These are phyloP conservation scores for Hypoxylon sp. DNA, from an alignment of 2,329 filamentous ascomycete genomes.

Conservation along the genomic window DNA sequence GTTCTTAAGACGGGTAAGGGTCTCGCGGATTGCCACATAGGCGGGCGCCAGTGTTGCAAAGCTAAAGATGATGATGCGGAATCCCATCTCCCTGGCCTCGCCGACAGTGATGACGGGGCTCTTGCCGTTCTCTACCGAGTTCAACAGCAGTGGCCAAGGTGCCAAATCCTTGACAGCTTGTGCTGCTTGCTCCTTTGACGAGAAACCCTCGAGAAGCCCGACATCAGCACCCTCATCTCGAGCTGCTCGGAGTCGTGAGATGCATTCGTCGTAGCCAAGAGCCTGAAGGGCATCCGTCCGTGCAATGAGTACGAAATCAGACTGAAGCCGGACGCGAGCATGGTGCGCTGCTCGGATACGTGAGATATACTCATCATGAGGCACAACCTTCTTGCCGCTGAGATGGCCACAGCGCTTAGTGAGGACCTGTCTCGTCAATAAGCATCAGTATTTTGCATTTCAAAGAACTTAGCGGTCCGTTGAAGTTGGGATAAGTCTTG, in stretches of 20 bases:
- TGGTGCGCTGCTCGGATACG: conserved; percentile 64
- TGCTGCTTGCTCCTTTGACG: conserved; percentile 58
- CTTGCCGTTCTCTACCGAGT: conserved; percentile 65
- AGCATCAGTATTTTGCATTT: conserved; percentile 10
- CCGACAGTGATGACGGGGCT: conserved; percentile 61
- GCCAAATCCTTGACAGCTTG: conserved; percentile 53
- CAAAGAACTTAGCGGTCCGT: too few relatives aligned
- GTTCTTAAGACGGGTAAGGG: conserved; percentile 49
- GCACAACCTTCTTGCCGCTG: conserved; percentile 67
- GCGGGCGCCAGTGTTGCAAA: conserved; percentile 58
- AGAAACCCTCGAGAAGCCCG: conserved; percentile 67
- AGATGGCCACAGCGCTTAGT: conserved; percentile 74
- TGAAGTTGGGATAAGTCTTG: too few relatives aligned
- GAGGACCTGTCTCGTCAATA: conserved; percentile 53
- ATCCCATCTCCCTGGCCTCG: conserved; percentile 64
- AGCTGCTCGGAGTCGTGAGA: conserved; percentile 59
- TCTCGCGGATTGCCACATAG: conserved; percentile 53
- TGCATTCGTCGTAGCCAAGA: conserved; percentile 64
- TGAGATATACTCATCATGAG: conserved; percentile 57
- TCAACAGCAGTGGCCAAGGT: conserved; percentile 60
- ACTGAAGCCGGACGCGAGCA: conserved; percentile 56
- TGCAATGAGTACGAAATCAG: conserved; percentile 71
- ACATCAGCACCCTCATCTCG: conserved; percentile 65
- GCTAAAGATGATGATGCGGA: conserved; percentile 67
- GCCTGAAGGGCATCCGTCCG: conserved; percentile 68